A percentile compares a stretch with the other conserved stretches of the same genome.
These are phyloP conservation scores for Myxozyma kluyveri DNA, from an alignment of 805 yeast genomes.

Conservation along the genomic window DNA sequence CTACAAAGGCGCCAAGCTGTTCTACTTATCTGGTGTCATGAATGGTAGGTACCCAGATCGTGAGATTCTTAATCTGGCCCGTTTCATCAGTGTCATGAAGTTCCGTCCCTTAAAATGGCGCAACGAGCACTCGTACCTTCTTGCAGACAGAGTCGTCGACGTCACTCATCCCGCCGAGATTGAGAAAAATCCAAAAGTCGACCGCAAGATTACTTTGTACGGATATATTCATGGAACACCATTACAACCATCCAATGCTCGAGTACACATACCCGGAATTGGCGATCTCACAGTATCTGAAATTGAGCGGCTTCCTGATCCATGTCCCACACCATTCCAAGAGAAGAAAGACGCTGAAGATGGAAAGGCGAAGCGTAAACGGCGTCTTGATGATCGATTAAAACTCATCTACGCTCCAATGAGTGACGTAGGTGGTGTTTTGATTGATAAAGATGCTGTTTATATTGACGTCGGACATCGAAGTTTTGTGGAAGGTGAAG, in stretches of 20 bases:
- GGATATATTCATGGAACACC: constrained; percentile 97
- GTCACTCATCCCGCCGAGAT: constrained; percentile 86
- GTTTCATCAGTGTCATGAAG: constrained; percentile 96
- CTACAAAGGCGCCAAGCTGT: constrained; percentile 94
- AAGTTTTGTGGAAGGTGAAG: constrained; percentile 52
- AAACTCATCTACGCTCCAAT: constrained; percentile 96
- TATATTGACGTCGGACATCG: constrained; percentile 74
- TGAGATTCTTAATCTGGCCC: constrained; percentile 83
- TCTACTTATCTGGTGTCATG: constrained; percentile 89
- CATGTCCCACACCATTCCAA: constrained; percentile 95
- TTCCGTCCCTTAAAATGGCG: constrained; percentile 99
- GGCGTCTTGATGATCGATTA: constrained; percentile 89
- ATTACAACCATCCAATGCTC: constrained; percentile 60
- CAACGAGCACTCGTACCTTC: constrained; percentile 92
- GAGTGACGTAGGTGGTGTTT: constrained; percentile 99
- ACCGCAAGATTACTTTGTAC: constrained; percentile 84
- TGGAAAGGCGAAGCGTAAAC: constrained; percentile 67
- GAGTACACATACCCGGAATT: constrained; percentile 91
- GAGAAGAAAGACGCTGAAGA: constrained; percentile 80
- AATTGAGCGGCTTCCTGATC: constrained; percentile 92
- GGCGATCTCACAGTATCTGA: constrained; percentile 79
- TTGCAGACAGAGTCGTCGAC: constrained; percentile 90
- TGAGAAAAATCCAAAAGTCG: constrained; percentile 75
- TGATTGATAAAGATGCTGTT: constrained; percentile 96
- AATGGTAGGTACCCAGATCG: constrained; percentile 98